Base-by-base conservation (phyloP, 2,329 filamentous ascomycete genomes). In the Sporothrix dimorphospora region DNA sequence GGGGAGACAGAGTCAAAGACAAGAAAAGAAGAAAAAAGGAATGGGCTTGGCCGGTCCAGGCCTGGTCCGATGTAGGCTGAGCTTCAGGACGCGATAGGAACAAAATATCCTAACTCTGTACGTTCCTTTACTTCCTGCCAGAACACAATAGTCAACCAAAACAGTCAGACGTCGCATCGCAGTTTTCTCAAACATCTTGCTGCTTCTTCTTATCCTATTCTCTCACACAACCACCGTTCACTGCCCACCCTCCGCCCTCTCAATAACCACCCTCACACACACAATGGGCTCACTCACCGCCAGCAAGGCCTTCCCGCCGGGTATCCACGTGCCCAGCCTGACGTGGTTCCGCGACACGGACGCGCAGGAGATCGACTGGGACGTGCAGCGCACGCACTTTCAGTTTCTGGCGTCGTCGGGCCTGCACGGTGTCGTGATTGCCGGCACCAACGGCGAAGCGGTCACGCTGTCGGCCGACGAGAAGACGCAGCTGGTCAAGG, bases 381-480 rank as follows among this genome's bases (percentile, higher is more conserved):
- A 82, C 6, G 77, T 85, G 0, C 86, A 89, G 76, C 82, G 82
- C 71, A 81, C 83, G 74, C 87, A 88, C 72, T 78, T 88, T 30
- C 81, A 86, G 75, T 88, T 87, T 75, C 78, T 89, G n/a, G 81
- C 88, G 70, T 79, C 78, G 12, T 87, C 84, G 57, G 86, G 85
- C 0, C 78, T 89, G 6, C 84, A 88, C 67, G 86, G 86, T 8
- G 81, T 93, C 72, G 89, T 92, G 61, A 88, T 90, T 55, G 90
- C 92, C 78, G 91, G 91, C 68, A 91, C 89, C 75, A 93, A 93
- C 76, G 91, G 91, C 76, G 91, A 94, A 81, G 90, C 91, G 9
- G 90, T 92, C 3, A 90, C 92, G 73, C 83, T 93, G 4, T 88
- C 87, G 57, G 84, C 86, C 72, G 84, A 86, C 16, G 91, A 93